Evolutionary conservation across 352 stramenopile genomes (phyloP).

Genomic region (Pythium rishiriense): DNA sequence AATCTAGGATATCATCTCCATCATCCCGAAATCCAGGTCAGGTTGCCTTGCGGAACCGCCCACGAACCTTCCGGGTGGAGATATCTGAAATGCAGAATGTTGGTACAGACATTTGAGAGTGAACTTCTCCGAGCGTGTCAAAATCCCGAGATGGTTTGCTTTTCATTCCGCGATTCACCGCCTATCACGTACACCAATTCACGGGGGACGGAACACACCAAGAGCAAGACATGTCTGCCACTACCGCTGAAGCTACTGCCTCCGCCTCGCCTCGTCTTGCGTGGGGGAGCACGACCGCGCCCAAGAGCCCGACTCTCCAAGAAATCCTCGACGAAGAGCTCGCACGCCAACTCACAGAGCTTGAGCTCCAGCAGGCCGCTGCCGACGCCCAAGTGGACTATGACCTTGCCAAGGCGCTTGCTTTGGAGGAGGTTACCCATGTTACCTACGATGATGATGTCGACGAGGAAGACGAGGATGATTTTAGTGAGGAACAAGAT

Average conservation of each 20-base stretch:
- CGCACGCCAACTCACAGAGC: slow-evolving; percentile 40
- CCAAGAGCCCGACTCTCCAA: slow-evolving; percentile 38
- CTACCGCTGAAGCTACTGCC: slow-evolving; percentile 1
- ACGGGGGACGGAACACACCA: not conserved
- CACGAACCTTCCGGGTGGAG: slow-evolving; percentile 20
- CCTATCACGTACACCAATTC: not conserved
- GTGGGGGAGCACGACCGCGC: not conserved
- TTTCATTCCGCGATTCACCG: slow-evolving; percentile 18
- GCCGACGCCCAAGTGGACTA: not conserved
- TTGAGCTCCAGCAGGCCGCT: slow-evolving; percentile 25
- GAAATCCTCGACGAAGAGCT: slow-evolving; percentile 74
- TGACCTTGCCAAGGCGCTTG: not conserved
- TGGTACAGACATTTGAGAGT: slow-evolving; percentile 13
- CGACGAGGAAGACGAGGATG: not conserved
- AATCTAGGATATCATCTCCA: slow-evolving; percentile 6
- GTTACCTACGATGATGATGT: not conserved
- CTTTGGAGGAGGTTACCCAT: not conserved
- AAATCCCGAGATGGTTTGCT: too few relatives aligned
- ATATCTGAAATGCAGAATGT: slow-evolving; percentile 20
- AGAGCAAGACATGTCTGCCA: slow-evolving; percentile 12
- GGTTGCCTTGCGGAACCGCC: slow-evolving; percentile 6
- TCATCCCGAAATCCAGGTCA: not conserved
- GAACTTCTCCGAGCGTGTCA: not conserved
- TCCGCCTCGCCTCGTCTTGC: not conserved
- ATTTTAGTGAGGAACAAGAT: not conserved